Evolutionary conservation across 306 rosid genomes (phyloP).

Genomic region (Cercis canadensis): DNA sequence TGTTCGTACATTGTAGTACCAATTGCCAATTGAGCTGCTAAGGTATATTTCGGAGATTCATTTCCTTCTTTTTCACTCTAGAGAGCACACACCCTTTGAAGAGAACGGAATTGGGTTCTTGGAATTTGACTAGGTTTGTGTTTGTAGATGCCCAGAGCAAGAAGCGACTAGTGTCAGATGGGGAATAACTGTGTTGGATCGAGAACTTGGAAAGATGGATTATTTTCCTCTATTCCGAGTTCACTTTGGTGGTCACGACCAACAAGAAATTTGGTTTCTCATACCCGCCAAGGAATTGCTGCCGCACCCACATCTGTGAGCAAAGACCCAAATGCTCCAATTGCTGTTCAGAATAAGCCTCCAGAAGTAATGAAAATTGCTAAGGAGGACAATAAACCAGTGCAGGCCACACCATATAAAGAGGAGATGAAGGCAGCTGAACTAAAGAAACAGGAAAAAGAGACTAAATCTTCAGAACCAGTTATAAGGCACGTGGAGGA

Average conservation of each 20-base stretch:
- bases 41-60: background rate
- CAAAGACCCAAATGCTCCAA: background rate
- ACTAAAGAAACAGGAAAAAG: background rate
- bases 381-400: constrained; percentile 19
- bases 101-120: background rate
- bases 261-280: constrained; percentile 28
- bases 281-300: constrained; percentile 12
- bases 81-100: background rate
- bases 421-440: constrained; percentile 4
- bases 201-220: constrained; percentile 37
- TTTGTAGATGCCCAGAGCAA: constrained; percentile 38
- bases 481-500: constrained; percentile 15
- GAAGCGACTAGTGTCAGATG: constrained; percentile 54
- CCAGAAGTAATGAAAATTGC: constrained; percentile 34
- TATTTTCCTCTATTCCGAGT: constrained; percentile 37
- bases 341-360: constrained; percentile 23
- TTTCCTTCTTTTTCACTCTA: background rate
- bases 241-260: constrained; percentile 56
- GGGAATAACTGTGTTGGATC: constrained; percentile 82
- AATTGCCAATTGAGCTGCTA: background rate
- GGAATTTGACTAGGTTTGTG: constrained; percentile 43
- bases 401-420: background rate
- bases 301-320: constrained; percentile 6
- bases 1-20: background rate
- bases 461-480: constrained; percentile 15